These are phyloP conservation scores for Meira miltonrushii DNA, from an alignment of 1,284 basidiomycete genomes.

Conservation along the genomic window DNA sequence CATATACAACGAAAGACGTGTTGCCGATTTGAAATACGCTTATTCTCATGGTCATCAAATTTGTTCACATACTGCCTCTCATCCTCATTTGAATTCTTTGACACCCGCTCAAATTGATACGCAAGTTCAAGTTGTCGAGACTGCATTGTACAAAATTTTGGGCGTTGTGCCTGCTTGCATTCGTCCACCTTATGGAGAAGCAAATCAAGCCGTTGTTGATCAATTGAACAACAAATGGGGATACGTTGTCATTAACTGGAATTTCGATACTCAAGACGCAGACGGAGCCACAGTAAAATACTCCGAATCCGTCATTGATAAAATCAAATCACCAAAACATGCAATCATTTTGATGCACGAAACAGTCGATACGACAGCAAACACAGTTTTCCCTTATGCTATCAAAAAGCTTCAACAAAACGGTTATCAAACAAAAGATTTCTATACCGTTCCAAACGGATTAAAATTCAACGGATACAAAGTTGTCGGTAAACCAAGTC, in stretches of 20 bases:
- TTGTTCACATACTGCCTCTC: slow-evolving; percentile 35
- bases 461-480: slow-evolving; percentile 42
- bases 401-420: slow-evolving; percentile 30
- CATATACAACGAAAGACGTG: neutral
- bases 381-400: slow-evolving; percentile 29
- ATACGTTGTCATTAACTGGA: slow-evolving; percentile 33
- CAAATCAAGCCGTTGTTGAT: slow-evolving; percentile 22
- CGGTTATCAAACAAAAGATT: slow-evolving; percentile 26
- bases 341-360: slow-evolving; percentile 44
- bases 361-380: slow-evolving; percentile 26
- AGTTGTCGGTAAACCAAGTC: slow-evolving; percentile 19
- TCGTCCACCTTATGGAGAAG: slow-evolving; percentile 36
- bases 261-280: slow-evolving; percentile 30
- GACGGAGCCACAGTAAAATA: slow-evolving; percentile 20
- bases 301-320: slow-evolving; percentile 23
- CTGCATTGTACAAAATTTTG: slow-evolving; percentile 40
- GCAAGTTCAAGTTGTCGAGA: slow-evolving; percentile 36
- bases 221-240: slow-evolving; percentile 38
- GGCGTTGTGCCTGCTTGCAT: slow-evolving; percentile 37
- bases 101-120: slow-evolving; percentile 26
- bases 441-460: slow-evolving; percentile 23
- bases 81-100: slow-evolving; percentile 28
- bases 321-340: slow-evolving; percentile 23
- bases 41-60: slow-evolving; percentile 33
- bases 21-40: slow-evolving; percentile 3